Percentiles rank a stretch among this genome's conserved stretches.
phyloP scores from a whole-genome alignment of 2,329 filamentous ascomycete genomes.

The Calonectria ilicicola region DNA sequence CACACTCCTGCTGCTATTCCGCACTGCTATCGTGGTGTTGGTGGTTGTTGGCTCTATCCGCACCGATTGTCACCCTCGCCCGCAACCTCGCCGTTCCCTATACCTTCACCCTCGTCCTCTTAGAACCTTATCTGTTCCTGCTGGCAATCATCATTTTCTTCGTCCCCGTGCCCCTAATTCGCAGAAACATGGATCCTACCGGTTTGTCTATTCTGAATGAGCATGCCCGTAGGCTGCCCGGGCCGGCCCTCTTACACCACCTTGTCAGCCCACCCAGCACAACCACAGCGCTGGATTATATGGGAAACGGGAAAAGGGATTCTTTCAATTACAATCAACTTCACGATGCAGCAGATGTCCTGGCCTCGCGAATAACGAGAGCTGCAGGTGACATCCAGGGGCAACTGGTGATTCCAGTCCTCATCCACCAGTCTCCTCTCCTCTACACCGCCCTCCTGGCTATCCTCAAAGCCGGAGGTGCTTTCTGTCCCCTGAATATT shows the following conservation, averaged over 20 bases:
- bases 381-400: constrained; percentile 15
- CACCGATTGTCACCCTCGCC: constrained; percentile 1
- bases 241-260: constrained; percentile 63
- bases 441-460: constrained; percentile 84
- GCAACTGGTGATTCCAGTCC: constrained; percentile 75
- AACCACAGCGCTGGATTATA: constrained; percentile 48
- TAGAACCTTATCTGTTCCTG: not conserved
- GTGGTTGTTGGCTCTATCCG: constrained; percentile 23
- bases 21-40: constrained; percentile 28
- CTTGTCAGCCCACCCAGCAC: constrained; percentile 64
- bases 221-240: constrained; percentile 52
- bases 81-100: not conserved
- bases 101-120: not conserved
- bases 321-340: constrained; percentile 72
- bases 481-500: constrained; percentile 86
- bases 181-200: constrained; percentile 41
- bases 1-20: constrained; percentile 22
- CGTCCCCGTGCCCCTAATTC: not conserved
- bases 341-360: constrained; percentile 65
- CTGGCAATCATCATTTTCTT: constrained; percentile 6
- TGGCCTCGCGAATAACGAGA: constrained; percentile 64
- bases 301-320: constrained; percentile 41
- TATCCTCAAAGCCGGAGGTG: constrained; percentile 83
- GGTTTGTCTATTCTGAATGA: constrained; percentile 61
- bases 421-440: constrained; percentile 80